phyloP scores from a whole-genome alignment of 768 basidiomycete genomes.

The Tulasnella sp. region DNA sequence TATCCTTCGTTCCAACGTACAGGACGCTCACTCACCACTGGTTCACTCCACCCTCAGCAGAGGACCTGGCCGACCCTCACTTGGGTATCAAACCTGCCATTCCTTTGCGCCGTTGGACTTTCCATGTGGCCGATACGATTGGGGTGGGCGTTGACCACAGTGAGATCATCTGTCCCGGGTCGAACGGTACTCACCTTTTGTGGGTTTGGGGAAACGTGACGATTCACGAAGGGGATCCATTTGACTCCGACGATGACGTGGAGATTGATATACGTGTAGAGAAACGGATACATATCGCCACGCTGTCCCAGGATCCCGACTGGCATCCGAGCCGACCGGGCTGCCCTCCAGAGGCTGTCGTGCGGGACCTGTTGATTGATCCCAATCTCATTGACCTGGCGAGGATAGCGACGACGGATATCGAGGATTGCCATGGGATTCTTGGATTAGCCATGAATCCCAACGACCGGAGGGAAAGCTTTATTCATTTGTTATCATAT shows the following conservation, averaged over 20 bases:
- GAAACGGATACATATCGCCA: conserved; percentile 5
- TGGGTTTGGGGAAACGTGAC: conserved; percentile 26
- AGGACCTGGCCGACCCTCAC: background rate
- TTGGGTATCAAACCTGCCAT: background rate
- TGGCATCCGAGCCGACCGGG: conserved; percentile 9
- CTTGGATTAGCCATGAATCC: conserved; percentile 23
- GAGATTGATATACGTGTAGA: background rate
- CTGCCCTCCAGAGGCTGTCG: conserved; percentile 16
- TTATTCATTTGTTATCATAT: conserved; percentile 26
- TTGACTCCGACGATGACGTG: background rate
- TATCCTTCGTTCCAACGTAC: background rate
- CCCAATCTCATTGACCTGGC: background rate
- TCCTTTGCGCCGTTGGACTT: conserved; percentile 25
- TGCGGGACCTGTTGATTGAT: conserved; percentile 12
- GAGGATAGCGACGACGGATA: conserved; percentile 22
- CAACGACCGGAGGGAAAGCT: background rate
- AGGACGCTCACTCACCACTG: conserved; percentile 32
- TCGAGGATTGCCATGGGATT: conserved; percentile 26
- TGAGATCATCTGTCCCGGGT: conserved; percentile 31
- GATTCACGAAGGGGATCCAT: background rate
- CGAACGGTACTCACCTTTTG: conserved; percentile 28
- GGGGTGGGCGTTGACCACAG: background rate
- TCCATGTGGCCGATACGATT: conserved; percentile 20
- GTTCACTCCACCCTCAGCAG: background rate
- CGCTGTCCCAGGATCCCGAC: conserved; percentile 3